phyloP scores from a whole-genome alignment of 1,139 yeast species.

The Geotrichum klebahnii region DNA sequence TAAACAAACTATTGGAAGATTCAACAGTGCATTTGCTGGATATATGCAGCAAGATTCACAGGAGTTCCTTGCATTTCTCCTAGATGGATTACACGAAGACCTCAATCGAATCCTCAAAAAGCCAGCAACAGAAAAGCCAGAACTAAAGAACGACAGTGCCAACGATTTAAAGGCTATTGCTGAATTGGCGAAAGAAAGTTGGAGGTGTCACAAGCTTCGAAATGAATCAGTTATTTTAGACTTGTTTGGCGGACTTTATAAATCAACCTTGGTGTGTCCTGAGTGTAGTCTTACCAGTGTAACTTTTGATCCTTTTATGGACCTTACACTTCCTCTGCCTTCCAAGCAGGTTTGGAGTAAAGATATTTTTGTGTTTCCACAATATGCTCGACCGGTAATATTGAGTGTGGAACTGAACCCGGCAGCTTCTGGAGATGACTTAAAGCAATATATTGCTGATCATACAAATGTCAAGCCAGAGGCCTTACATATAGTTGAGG shows the following conservation, averaged over 20 bases:
- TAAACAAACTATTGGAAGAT: constrained; percentile 73
- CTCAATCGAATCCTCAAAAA: constrained; percentile 74
- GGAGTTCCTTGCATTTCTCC: constrained; percentile 81
- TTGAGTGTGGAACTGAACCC: constrained; percentile 71
- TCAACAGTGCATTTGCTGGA: constrained; percentile 78
- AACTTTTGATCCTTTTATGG: constrained; percentile 93
- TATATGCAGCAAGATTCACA: constrained; percentile 94
- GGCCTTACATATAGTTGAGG: constrained; percentile 60
- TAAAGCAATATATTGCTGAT: constrained; percentile 57
- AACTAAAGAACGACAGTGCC: constrained; percentile 57
- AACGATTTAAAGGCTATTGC: constrained; percentile 53
- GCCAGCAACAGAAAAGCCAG: constrained; percentile 89
- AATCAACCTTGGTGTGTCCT: constrained; percentile 87
- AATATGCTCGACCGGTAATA: constrained; percentile 46
- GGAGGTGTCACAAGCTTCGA: constrained; percentile 74
- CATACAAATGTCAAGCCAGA: constrained; percentile 25
- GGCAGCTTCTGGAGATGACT: constrained; percentile 60
- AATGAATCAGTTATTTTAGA: constrained; percentile 85
- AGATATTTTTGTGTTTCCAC: constrained; percentile 59
- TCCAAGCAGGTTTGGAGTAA: constrained; percentile 70
- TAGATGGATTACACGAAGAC: constrained; percentile 93
- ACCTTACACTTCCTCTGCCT: constrained; percentile 84
- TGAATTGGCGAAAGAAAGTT: constrained; percentile 66
- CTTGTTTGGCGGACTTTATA: constrained; percentile 83
- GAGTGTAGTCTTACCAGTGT: constrained; percentile 73